Conservation (phyloP, 2,329 filamentous ascomycete genomes). For the Aaosphaeria arxii region DNA sequence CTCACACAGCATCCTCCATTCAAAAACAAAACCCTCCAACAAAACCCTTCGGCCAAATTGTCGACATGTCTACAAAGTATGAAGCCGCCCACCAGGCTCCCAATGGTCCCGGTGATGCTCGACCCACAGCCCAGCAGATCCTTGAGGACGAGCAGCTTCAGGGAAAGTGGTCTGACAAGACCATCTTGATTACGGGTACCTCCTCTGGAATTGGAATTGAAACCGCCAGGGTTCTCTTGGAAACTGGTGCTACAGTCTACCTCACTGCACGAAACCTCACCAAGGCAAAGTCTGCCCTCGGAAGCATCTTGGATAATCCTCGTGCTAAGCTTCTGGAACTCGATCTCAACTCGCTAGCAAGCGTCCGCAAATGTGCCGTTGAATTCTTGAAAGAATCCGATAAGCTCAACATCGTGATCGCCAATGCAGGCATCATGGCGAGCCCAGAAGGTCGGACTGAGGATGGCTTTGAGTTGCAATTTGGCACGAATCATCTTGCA, state of each 20-base stretch:
- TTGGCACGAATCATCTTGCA: constrained; percentile 48
- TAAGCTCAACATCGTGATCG: constrained; percentile 19
- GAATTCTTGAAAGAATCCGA: constrained; percentile 11
- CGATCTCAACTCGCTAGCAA: constrained; percentile 12
- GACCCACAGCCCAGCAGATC: constrained; percentile 40
- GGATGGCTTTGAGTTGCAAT: constrained; percentile 36
- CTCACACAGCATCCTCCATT: too few species aligned
- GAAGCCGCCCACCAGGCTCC: constrained; percentile 7
- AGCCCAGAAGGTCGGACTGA: constrained; percentile 18
- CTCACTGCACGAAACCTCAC: constrained; percentile 40
- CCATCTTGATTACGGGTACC: constrained; percentile 15
- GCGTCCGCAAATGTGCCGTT: constrained; percentile 12
- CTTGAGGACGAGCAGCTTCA: constrained; percentile 32
- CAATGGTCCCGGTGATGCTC: constrained; percentile 34
- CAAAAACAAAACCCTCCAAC: too few species aligned
- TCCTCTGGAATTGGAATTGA: constrained; percentile 18
- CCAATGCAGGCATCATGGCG: constrained; percentile 11
- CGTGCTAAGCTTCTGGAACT: constrained; percentile 12
- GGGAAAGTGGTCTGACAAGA: constrained; percentile 24
- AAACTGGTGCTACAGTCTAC: constrained; percentile 46
- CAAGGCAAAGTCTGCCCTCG: constrained; percentile 5
- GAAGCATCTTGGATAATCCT: constrained; percentile 10
- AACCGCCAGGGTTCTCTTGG: constrained; percentile 35
- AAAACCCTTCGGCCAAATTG: not conserved
- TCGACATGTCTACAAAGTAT: constrained; percentile 4